phyloP scores from a whole-genome alignment of 2,329 filamentous ascomycete genomes.

The Hypoxylon sp. region DNA sequence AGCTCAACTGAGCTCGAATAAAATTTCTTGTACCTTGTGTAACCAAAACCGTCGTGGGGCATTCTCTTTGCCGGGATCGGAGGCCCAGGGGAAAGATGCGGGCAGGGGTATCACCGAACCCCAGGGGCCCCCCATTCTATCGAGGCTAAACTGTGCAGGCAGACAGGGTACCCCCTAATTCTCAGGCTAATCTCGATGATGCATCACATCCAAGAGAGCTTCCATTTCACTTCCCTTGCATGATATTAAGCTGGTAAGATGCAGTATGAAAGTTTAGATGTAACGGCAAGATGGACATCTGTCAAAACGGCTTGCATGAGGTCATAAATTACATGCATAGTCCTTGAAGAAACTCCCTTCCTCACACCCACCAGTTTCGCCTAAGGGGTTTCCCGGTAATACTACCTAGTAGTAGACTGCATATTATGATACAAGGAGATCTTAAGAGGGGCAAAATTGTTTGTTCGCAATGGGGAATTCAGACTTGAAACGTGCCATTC shows the following conservation, averaged over 20 bases:
- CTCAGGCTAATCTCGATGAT: neutral
- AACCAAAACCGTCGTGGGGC: conserved; percentile 26
- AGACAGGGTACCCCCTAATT: conserved; percentile 7
- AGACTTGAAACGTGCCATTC: conserved; percentile 29
- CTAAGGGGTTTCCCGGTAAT: conserved; percentile 1
- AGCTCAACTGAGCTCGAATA: conserved; percentile 30
- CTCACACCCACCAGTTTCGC: neutral
- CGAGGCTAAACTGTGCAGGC: neutral
- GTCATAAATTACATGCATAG: conserved; percentile 16
- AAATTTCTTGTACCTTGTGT: conserved; percentile 26
- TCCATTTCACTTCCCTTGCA: conserved; percentile 13
- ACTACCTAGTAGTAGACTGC: conserved; percentile 9
- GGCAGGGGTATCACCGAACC: conserved; percentile 8
- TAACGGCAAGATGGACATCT: conserved; percentile 5
- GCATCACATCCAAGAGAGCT: neutral
- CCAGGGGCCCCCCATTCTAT: conserved; percentile 10
- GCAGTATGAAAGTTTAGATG: conserved; percentile 8
- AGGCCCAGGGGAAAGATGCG: conserved; percentile 15
- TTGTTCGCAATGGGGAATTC: conserved; percentile 25
- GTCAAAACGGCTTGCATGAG: conserved; percentile 15
- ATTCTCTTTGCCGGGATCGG: conserved; percentile 39
- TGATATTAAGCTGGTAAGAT: conserved; percentile 4
- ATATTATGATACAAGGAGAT: conserved; percentile 18
- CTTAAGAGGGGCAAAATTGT: conserved; percentile 16
- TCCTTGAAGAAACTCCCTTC: conserved; percentile 7